Percentiles rank a stretch among this genome's conserved stretches.
These are phyloP conservation scores for Pilatotrama ljubarskyi DNA, from an alignment of 768 basidiomycete species.

Conservation along the genomic window DNA sequence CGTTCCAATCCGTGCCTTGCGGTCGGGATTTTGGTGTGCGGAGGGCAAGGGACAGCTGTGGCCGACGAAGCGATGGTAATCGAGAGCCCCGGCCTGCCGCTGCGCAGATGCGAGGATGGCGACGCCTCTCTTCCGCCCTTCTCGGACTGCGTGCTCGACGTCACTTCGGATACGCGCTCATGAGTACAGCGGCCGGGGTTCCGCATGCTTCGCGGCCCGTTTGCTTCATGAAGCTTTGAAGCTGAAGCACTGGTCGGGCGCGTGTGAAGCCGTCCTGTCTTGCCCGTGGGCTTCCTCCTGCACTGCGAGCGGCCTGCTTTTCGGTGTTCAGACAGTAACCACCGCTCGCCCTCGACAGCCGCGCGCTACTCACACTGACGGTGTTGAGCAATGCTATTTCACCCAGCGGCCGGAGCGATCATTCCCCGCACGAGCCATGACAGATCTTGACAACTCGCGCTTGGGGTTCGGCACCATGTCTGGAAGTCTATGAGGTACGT, in stretches of 20 bases:
- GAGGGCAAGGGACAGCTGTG: neutral
- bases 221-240: no score
- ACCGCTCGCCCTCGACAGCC: neutral
- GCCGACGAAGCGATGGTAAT: constrained; percentile 3
- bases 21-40: neutral
- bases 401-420: neutral
- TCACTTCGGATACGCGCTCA: constrained; percentile 1
- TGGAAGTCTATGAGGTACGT: constrained; percentile 12
- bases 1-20: neutral
- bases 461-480: constrained; percentile 22
- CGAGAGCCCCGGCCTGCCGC: neutral
- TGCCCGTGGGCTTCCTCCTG: no score
- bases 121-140: constrained; percentile 9
- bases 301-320: no score
- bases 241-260: no score
- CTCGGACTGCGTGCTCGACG: constrained; percentile 8
- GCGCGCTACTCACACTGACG: neutral
- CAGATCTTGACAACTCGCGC: constrained; percentile 6
- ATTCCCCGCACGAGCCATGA: neutral
- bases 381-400: no score
- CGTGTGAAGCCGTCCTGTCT: no score
- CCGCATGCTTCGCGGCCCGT: neutral
- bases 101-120: neutral
- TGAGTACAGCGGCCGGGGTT: neutral
- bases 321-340: no score